A percentile compares a stretch with the other conserved stretches of the same genome.
Evolutionary conservation across 768 basidiomycete species (phyloP).

Genomic region (Russula dissimulans): DNA sequence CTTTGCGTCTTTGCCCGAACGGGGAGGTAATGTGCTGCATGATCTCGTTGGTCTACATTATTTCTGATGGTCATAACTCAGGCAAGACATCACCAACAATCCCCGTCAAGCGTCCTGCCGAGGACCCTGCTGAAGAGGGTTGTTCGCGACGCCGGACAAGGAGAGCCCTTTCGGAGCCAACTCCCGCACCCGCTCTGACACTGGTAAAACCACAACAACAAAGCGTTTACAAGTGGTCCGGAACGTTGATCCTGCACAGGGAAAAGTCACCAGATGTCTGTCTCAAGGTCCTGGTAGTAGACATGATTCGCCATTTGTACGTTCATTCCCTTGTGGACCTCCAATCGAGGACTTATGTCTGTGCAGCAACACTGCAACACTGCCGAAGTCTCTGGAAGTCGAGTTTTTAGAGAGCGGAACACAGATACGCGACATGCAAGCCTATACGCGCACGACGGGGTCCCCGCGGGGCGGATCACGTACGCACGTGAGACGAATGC

Average conservation of each 20-base stretch:
- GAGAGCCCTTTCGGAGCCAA: not conserved
- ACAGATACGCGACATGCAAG: not conserved
- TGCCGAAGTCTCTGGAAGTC: not conserved
- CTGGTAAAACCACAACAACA: not conserved
- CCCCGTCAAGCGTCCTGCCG: not conserved
- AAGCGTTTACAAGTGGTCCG: not conserved
- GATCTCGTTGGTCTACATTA: not conserved
- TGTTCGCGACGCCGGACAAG: not conserved
- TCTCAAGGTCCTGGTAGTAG: too few species aligned
- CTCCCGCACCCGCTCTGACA: not conserved
- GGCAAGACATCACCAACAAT: too few species aligned
- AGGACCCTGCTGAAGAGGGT: not conserved
- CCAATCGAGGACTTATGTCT: not conserved
- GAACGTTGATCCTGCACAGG: not conserved
- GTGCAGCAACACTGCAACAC: not conserved
- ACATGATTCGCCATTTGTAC: not conserved
- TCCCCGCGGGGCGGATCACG: too few species aligned
- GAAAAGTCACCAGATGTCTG: not conserved
- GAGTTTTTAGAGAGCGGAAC: not conserved
- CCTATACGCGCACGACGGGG: too few species aligned
- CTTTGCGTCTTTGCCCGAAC: not conserved
- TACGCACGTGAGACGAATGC: not conserved
- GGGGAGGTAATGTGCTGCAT: not conserved
- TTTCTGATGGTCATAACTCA: not conserved
- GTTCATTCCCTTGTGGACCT: not conserved